Percentiles rank a stretch among this genome's conserved stretches.
phyloP scores from a whole-genome alignment of 1,284 basidiomycete species.

The Apiotrichum sp. region DNA sequence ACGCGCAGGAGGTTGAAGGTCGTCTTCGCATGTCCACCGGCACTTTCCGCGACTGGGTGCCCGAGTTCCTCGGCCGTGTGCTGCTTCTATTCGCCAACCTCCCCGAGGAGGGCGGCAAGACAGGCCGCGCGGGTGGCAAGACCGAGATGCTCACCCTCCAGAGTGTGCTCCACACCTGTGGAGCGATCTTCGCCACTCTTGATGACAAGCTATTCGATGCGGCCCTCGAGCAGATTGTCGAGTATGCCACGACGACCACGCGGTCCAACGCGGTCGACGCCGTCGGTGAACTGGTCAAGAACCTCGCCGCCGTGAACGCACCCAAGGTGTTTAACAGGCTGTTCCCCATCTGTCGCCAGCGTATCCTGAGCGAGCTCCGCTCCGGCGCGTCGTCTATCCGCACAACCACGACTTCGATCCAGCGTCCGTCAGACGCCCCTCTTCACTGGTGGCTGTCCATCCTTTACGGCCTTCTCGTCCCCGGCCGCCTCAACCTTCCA shows the following conservation, averaged over 20 bases:
- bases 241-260: slow-evolving; percentile 70
- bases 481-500: slow-evolving; percentile 29
- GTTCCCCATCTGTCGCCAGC: slow-evolving; percentile 69
- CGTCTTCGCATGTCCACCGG: slow-evolving; percentile 39
- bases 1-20: slow-evolving; percentile 34
- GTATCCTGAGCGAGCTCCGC: slow-evolving; percentile 78
- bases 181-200: slow-evolving; percentile 75
- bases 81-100: slow-evolving; percentile 85
- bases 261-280: slow-evolving; percentile 85
- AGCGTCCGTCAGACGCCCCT: slow-evolving; percentile 80
- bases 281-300: slow-evolving; percentile 81
- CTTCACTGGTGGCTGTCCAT: slow-evolving; percentile 70
- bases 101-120: slow-evolving; percentile 63
- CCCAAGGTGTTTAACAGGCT: slow-evolving; percentile 72
- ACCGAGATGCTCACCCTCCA: slow-evolving; percentile 39
- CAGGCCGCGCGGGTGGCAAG: slow-evolving; percentile 46
- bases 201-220: slow-evolving; percentile 82
- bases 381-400: slow-evolving; percentile 87
- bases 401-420: slow-evolving; percentile 77
- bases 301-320: slow-evolving; percentile 74
- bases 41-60: slow-evolving; percentile 67
- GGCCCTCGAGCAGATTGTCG: slow-evolving; percentile 74
- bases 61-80: slow-evolving; percentile 77
- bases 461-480: slow-evolving; percentile 34
- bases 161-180: slow-evolving; percentile 40